Evolutionary conservation across 208 protist species (phyloP), one percentile per base, ranked within the genome.

Genomic region (Acanthamoeba polyphaga): DNA sequence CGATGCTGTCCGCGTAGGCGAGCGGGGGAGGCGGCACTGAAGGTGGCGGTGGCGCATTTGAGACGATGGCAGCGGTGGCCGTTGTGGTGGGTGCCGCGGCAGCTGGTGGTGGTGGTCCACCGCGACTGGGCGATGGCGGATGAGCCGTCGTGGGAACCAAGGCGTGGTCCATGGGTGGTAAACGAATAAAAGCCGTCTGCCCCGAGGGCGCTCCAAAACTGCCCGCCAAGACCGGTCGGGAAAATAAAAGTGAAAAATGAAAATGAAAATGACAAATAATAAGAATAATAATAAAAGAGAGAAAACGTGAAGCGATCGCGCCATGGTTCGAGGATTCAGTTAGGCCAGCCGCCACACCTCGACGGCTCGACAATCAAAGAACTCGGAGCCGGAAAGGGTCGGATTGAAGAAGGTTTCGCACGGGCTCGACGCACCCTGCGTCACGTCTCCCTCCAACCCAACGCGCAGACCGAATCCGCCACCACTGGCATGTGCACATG

Each of bases 391-490:
- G 80, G 80, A 51, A 5, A 89, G 80, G 32, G 51, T 13, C 0
- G 80, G 80, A 15, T 89, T 89, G 51, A 62, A 66, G 34, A 89
- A 89, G 29, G 80, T 89, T 2, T 89, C 51, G 29, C 80, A 89
- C 51, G 22, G n/a, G 51, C 53, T 89, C n/a, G 80, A 89, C 2
- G 80, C 51, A 8, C 80, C 80, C 51, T 89, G 80, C n/a, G 80
- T 89, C 19, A 89, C 80, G 80, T 89, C 80, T 9, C 80, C 80
- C 4, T 89, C 80, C n/a, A 89, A 17, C 4, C 51, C 80, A 10
- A 89, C 22, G n/a, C 51, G 80, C 29, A 89, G 80, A n/a, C 80
- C 80, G n/a, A 89, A 89, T n/a, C 80, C 80, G 32, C 80, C 15
- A 1, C 80, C 80, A 9, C 80, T 89, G 53, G 38, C 38, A 88